Evolutionary conservation across 768 basidiomycete genomes (phyloP), one percentile per base, ranked within the genome.

Genomic region (Lactarius quietus): DNA sequence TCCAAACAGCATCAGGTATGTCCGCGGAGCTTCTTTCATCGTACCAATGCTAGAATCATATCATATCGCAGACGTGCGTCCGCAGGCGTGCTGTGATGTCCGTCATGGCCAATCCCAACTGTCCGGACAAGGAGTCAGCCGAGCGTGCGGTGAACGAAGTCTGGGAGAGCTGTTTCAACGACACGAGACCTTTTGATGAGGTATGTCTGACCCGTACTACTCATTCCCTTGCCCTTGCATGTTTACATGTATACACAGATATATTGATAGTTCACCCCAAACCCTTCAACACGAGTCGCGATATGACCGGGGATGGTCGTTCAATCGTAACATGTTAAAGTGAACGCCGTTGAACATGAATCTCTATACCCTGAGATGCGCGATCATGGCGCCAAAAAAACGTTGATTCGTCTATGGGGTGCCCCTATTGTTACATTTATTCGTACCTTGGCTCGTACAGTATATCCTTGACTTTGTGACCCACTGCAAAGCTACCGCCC

Each of bases 171-270:
- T 99, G 96, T 75, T 95, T 92, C 76, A 88, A 84, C 41, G 97
- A 98, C 74, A 98, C 95, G 7, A 78, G 96, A 68, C 96, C 97
- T 10, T 99, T 98, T 74, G 97, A 99, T 75, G 95, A 98, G 88
- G 93, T 93, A 70, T 52, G 72, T 63, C 61, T 67, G 15, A 8
- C 36, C 10, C 26, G 12, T 8, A 35, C n/a, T 33, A 1, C 39
- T 41, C 54, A 8, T 14, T 35, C 57, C 7, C 31, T 45, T 7
- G 7, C 17, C 26, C 15, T 26, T 1, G 3, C 23, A 48, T 45
- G 23, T n/a, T 48, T 6, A 28, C 48, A 51, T 23, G 48, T 23
- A 26, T 26, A 26, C n/a, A 12, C n/a, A 65, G 64, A 65, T 61
- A 65, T 65, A 51, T 51, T 45, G 10, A 45, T 45, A 45, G 3